These are phyloP conservation scores for Metarhizium humberi DNA, from an alignment of 2,329 filamentous ascomycete genomes.

Conservation along the genomic window DNA sequence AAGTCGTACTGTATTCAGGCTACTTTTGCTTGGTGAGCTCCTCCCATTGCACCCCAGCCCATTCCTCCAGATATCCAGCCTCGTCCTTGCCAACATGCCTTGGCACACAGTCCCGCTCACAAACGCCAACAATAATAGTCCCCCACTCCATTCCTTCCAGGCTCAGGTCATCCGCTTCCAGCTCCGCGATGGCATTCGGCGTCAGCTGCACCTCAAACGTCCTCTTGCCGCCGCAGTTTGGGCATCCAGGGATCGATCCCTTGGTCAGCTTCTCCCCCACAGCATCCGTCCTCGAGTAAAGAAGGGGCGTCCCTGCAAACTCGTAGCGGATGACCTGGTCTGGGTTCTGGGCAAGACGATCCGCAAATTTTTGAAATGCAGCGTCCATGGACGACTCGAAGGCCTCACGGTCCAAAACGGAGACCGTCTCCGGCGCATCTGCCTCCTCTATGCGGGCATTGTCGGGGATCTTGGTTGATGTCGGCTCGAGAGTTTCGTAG, in stretches of 20 bases:
- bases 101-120: constrained; percentile 66
- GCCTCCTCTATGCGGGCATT: constrained; percentile 34
- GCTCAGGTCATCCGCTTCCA: constrained; percentile 67
- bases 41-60: constrained; percentile 98
- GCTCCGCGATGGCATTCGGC: constrained; percentile 79
- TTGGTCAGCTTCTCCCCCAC: constrained; percentile 56
- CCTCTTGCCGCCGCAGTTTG: constrained; percentile 62
- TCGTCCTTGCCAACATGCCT: constrained; percentile 47
- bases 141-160: constrained; percentile 97
- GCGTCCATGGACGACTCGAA: constrained; percentile 70
- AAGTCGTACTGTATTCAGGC: background rate
- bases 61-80: constrained; percentile 82
- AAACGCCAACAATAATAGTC: constrained; percentile 80
- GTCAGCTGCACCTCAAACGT: constrained; percentile 90
- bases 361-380: constrained; percentile 72
- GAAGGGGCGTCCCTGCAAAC: constrained; percentile 60
- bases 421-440: constrained; percentile 27
- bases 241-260: constrained; percentile 61
- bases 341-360: constrained; percentile 68
- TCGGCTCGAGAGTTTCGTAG: constrained; percentile 72
- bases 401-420: constrained; percentile 54
- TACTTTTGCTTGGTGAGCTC: constrained; percentile 43
- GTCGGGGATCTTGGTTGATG: constrained; percentile 38
- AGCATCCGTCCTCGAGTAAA: constrained; percentile 71
- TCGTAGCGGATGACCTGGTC: constrained; percentile 78